Conservation (phyloP, 257 asterid species). For the Nyctanthes arbortristis region DNA sequence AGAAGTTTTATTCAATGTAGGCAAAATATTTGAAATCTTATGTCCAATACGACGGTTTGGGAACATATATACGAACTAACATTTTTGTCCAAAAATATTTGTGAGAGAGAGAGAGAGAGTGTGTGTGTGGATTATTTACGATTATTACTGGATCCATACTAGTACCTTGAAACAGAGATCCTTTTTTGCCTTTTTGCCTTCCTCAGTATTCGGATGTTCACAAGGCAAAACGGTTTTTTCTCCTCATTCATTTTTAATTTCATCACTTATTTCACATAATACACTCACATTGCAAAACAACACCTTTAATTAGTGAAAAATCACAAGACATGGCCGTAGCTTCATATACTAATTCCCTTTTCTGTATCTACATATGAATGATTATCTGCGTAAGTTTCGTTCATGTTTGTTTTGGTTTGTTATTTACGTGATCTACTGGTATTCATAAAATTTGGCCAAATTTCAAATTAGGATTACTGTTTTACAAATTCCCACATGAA, state of each 20-base stretch:
- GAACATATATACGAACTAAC: too few species aligned
- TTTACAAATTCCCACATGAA: background rate
- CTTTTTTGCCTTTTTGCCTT: background rate
- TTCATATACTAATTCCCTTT: background rate
- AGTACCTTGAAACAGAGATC: background rate
- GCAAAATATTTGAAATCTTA: too few species aligned
- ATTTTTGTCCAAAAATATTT: too few species aligned
- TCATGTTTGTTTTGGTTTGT: background rate
- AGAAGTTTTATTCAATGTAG: too few species aligned
- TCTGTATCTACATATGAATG: background rate
- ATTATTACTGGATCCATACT: too few species aligned
- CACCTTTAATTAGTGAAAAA: background rate
- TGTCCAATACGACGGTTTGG: too few species aligned
- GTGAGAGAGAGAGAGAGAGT: too few species aligned
- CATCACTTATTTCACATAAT: conserved; percentile 11
- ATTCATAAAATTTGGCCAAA: background rate
- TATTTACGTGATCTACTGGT: background rate
- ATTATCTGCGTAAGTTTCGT: background rate
- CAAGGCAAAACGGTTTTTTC: conserved; percentile 30
- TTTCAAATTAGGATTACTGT: background rate
- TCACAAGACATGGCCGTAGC: background rate
- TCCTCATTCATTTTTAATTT: conserved; percentile 15
- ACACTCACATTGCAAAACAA: background rate
- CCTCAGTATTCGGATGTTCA: conserved; percentile 33
- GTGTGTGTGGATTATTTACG: too few species aligned